Percentiles rank a stretch among this genome's conserved stretches.
These are phyloP conservation scores for Bondarzewia mesenterica DNA, from an alignment of 1,284 basidiomycete species.

Conservation along the genomic window DNA sequence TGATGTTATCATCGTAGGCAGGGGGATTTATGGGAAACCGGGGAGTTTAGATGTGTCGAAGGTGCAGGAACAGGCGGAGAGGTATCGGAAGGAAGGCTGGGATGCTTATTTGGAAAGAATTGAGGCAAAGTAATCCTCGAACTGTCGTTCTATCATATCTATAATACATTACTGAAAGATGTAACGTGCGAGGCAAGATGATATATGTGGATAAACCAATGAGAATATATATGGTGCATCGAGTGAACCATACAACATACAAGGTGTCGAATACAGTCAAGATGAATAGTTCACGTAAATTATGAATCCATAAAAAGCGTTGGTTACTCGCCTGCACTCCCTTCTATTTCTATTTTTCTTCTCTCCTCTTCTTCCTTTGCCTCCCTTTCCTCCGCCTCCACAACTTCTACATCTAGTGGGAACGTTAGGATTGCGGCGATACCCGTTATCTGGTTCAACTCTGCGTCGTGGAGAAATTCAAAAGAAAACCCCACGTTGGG, in stretches of 20 bases:
- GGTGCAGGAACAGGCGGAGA: constrained; percentile 67
- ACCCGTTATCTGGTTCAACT: constrained; percentile 92
- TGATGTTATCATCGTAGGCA: constrained; percentile 96
- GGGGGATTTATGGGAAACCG: constrained; percentile 86
- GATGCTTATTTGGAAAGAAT: constrained; percentile 66
- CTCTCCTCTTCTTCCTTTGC: constrained; percentile 44
- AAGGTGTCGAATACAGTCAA: too few relatives aligned
- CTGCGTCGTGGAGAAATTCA: constrained; percentile 32
- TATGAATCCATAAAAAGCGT: too few relatives aligned
- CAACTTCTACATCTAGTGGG: constrained; percentile 91
- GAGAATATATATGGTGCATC: background rate
- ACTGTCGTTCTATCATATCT: background rate
- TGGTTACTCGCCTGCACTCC: constrained; percentile 8
- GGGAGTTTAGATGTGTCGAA: constrained; percentile 48
- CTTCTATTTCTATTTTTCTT: constrained; percentile 23
- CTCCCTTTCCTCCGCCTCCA: constrained; percentile 78
- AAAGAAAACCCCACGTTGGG: constrained; percentile 2
- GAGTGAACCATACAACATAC: background rate
- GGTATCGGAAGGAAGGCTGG: constrained; percentile 88
- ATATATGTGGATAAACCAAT: background rate
- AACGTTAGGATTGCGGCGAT: constrained; percentile 95
- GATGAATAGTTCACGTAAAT: too few relatives aligned
- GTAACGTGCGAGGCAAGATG: background rate
- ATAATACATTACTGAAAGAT: background rate
- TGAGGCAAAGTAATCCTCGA: background rate